Conservation (phyloP, 2,329 filamentous ascomycete species). For the Neophaeococcomyces aloes region DNA sequence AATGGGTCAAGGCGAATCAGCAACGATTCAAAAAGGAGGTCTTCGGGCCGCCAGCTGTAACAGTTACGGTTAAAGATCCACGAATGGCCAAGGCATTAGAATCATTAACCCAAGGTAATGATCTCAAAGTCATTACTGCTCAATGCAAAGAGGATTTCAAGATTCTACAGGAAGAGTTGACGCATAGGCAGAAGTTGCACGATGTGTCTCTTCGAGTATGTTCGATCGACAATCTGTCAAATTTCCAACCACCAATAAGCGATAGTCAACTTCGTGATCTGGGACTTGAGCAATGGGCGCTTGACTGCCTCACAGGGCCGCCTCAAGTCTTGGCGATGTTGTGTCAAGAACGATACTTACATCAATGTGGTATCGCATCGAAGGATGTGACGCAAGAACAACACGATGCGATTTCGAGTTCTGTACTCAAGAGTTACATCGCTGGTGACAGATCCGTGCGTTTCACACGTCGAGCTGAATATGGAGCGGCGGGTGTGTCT, state of each 20-base stretch:
- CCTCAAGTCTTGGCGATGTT: slow-evolving; percentile 78
- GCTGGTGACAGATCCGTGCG: slow-evolving; percentile 54
- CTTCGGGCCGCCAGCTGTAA: slow-evolving; percentile 69
- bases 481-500: slow-evolving; percentile 62
- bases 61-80: slow-evolving; percentile 66
- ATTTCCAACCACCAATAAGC: slow-evolving; percentile 47
- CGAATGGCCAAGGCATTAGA: slow-evolving; percentile 55
- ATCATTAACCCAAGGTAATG: slow-evolving; percentile 42
- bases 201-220: slow-evolving; percentile 57
- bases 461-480: slow-evolving; percentile 64
- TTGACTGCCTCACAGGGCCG: slow-evolving; percentile 71
- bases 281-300: slow-evolving; percentile 70
- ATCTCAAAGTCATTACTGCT: slow-evolving; percentile 57
- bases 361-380: slow-evolving; percentile 56
- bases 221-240: slow-evolving; percentile 35
- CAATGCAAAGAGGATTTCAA: slow-evolving; percentile 67
- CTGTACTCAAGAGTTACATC: slow-evolving; percentile 58
- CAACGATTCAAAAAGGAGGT: slow-evolving; percentile 62
- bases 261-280: slow-evolving; percentile 43
- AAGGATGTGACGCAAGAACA: slow-evolving; percentile 55
- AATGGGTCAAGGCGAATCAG: slow-evolving; percentile 68
- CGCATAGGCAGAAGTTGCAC: slow-evolving; percentile 52
- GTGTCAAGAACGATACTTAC: slow-evolving; percentile 60
- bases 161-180: slow-evolving; percentile 57
- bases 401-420: slow-evolving; percentile 53